Base-by-base conservation (phyloP, 805 yeast species). In the Lipomyces chichibuensis region DNA sequence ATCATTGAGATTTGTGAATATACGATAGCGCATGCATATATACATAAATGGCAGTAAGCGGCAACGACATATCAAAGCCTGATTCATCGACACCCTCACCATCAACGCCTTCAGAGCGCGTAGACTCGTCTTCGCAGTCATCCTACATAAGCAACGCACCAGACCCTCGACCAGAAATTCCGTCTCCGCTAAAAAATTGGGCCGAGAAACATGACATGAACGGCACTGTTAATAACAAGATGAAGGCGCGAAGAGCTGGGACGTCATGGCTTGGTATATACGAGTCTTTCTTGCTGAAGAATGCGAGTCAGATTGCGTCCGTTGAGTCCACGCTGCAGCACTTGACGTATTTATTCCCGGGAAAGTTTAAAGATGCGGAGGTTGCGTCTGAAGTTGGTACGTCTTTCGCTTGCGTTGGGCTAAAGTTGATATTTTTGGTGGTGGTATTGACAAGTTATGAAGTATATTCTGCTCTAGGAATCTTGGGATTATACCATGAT, bases 291-390 rank as follows among this genome's bases (percentile, higher is more conserved):
- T 71, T 80, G 52, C 74, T 80, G 13, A 71, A 75, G 29, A 78
- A 78, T 69, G 78, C 79, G 8, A 66, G 74, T 32, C 79, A 76
- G 63, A 75, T 80, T 33, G 75, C 80, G n/a, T 77, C 77, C 32
- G 71, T 77, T 8, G 83, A 81, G 66, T 73, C 77, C 20, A 75
- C 76, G 7, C 65, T 80, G 17, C 72, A 77, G 46, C 73, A 79
- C 43, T 69, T 81, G 39, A 74, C 77, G 11, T 76, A 76, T 63
- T 68, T 80, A 46, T 67, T 78, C 13, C 82, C 83, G 1, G 75
- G 82, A 5, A 78, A 79, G 62, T 76, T 76, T 67, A 75, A 80
- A 52, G 77, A 79, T 27, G 78, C 77, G 39, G 83, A 80, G 69
- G 68, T 80, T 25, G 76, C 76, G 6, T 66, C 81, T 3, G 83